Percentiles rank a stretch among this genome's conserved stretches.
Conservation (phyloP, 345 rosid genomes). For the Cardamine occulta region DNA sequence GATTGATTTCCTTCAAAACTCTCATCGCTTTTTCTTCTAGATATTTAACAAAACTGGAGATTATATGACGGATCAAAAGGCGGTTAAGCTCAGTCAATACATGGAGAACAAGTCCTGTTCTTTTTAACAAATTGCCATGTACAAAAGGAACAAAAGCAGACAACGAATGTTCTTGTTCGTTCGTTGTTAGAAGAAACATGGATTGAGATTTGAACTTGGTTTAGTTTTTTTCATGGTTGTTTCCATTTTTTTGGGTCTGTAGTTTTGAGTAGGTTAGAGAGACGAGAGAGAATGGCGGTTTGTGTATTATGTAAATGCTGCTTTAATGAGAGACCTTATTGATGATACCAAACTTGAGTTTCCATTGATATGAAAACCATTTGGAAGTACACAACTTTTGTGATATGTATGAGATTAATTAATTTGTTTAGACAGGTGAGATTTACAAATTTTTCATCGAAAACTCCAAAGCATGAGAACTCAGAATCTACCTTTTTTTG, state of each 20-base stretch:
- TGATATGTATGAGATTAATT: constrained; percentile 38
- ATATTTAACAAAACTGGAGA: constrained; percentile 35
- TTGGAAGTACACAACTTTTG: neutral
- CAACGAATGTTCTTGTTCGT: constrained; percentile 23
- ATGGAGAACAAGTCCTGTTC: neutral
- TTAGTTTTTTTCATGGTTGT: constrained; percentile 1
- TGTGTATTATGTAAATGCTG: constrained; percentile 27
- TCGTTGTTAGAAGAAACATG: constrained; percentile 27
- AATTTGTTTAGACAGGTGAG: neutral
- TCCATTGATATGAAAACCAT: neutral
- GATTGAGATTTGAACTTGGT: constrained; percentile 20
- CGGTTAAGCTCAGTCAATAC: constrained; percentile 16
- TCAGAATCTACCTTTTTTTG: too few species aligned
- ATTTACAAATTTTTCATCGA: too few species aligned
- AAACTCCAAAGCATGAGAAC: too few species aligned
- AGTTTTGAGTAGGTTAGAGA: constrained; percentile 42
- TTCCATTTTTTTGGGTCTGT: constrained; percentile 30
- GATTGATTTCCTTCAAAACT: neutral
- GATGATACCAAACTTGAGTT: constrained; percentile 14
- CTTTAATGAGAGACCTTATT: constrained; percentile 19
- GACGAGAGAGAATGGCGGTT: constrained; percentile 28
- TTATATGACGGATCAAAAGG: constrained; percentile 7
- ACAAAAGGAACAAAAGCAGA: constrained; percentile 17
- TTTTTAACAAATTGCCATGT: constrained; percentile 12
- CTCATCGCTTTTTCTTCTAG: constrained; percentile 4